A percentile compares a stretch with the other conserved stretches of the same genome.
phyloP scores from a whole-genome alignment of 2,329 filamentous ascomycete species.

The Sarocladiaceae sp. region DNA sequence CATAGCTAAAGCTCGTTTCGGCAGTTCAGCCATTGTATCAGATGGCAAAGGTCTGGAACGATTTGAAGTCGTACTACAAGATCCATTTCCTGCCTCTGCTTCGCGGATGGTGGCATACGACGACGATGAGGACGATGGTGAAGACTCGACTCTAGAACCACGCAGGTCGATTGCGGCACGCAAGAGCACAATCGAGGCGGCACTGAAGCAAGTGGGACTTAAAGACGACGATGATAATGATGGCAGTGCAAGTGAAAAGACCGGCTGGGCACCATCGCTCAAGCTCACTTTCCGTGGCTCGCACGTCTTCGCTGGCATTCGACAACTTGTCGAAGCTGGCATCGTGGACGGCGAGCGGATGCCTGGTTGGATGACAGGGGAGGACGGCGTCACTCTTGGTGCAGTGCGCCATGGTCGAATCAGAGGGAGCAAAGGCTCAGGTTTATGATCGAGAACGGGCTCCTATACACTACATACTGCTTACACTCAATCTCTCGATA shows the following conservation, averaged over 20 bases:
- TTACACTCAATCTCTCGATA: constrained; percentile 11
- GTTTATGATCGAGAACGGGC: too few relatives aligned
- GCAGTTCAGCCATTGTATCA: constrained; percentile 48
- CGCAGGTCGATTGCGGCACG: constrained; percentile 14
- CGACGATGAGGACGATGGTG: constrained; percentile 13
- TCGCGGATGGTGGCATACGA: constrained; percentile 13
- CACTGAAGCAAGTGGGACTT: constrained; percentile 23
- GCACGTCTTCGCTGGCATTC: constrained; percentile 77
- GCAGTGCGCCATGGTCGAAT: constrained; percentile 65
- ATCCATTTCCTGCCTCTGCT: constrained; percentile 42
- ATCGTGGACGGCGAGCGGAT: constrained; percentile 72
- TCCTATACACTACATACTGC: too few relatives aligned
- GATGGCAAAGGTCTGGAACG: constrained; percentile 60
- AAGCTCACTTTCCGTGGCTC: constrained; percentile 67
- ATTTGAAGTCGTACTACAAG: constrained; percentile 55
- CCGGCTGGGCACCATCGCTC: constrained; percentile 35
- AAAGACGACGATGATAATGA: constrained; percentile 17
- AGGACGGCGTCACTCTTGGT: constrained; percentile 73
- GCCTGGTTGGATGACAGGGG: constrained; percentile 89
- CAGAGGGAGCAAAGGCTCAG: constrained; percentile 52
- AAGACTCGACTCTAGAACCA: not conserved
- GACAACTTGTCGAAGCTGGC: constrained; percentile 72
- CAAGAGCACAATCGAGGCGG: constrained; percentile 31
- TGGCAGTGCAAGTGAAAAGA: constrained; percentile 21
- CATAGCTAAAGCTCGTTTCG: constrained; percentile 67